A percentile compares a stretch with the other conserved stretches of the same genome.
Conservation (phyloP, 1,284 basidiomycete species). For the Irpex sp. region DNA sequence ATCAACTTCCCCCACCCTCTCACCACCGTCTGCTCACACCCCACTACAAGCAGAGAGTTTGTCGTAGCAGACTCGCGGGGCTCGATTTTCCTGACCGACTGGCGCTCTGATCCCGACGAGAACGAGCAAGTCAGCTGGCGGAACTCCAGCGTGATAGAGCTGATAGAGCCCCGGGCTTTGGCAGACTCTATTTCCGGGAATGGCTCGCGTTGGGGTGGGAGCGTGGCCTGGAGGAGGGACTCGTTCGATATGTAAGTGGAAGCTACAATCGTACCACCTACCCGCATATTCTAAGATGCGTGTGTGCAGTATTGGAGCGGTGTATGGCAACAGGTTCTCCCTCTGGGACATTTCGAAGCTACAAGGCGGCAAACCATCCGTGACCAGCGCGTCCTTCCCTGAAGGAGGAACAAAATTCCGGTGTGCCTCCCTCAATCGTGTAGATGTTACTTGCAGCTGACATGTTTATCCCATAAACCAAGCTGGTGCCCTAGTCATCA, state of each 20-base stretch:
- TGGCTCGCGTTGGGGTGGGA: slow-evolving; percentile 48
- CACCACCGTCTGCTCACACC: slow-evolving; percentile 65
- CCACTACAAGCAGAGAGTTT: slow-evolving; percentile 69
- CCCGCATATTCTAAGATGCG: slow-evolving; percentile 6
- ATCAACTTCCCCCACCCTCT: slow-evolving; percentile 69
- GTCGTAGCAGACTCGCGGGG: slow-evolving; percentile 71
- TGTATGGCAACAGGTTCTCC: slow-evolving; percentile 63
- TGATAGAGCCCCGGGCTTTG: slow-evolving; percentile 64
- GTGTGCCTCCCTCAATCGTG: slow-evolving; percentile 31
- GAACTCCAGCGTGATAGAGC: slow-evolving; percentile 62
- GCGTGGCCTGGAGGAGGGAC: slow-evolving; percentile 65
- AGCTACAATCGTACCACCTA: not conserved
- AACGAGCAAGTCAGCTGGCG: slow-evolving; percentile 50
- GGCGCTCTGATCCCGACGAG: slow-evolving; percentile 66
- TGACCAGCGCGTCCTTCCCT: slow-evolving; percentile 55
- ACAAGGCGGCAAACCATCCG: slow-evolving; percentile 66
- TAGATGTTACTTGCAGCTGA: slow-evolving; percentile 3
- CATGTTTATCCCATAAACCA: not conserved
- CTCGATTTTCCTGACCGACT: slow-evolving; percentile 71
- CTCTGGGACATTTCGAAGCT: slow-evolving; percentile 73
- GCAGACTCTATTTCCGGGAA: slow-evolving; percentile 46
- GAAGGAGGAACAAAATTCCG: slow-evolving; percentile 68
- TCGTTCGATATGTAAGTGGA: slow-evolving; percentile 60
- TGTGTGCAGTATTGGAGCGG: slow-evolving; percentile 59
- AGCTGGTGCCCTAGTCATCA: slow-evolving; percentile 77